phyloP scores from a whole-genome alignment of 306 rosid genomes.

The Prosopis cineraria region DNA sequence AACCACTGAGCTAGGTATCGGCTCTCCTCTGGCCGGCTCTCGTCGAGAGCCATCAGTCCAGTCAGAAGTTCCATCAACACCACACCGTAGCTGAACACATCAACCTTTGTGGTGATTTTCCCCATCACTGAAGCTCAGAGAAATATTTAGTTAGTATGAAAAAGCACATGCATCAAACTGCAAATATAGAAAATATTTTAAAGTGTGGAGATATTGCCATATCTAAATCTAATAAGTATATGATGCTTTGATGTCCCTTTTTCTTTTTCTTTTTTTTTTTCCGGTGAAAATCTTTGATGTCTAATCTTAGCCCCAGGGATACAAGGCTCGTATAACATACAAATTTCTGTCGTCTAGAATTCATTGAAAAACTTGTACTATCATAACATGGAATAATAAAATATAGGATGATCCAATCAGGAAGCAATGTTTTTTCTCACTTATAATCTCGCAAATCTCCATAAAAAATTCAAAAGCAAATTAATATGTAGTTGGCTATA shows the following conservation, averaged over 20 bases:
- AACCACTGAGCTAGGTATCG: conserved; percentile 81
- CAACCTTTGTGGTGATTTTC: conserved; percentile 78
- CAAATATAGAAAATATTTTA: neutral
- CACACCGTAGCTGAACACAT: conserved; percentile 82
- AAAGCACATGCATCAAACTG: conserved; percentile 2
- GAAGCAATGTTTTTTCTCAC: neutral
- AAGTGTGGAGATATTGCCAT: neutral
- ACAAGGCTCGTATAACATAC: conserved; percentile 7
- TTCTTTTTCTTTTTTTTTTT: too few relatives aligned
- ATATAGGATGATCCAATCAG: neutral
- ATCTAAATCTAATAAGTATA: conserved; percentile 3
- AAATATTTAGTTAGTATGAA: conserved; percentile 15
- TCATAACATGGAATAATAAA: neutral
- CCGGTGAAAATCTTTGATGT: too few relatives aligned
- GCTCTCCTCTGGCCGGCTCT: conserved; percentile 75
- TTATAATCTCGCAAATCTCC: neutral
- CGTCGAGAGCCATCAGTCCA: conserved; percentile 77
- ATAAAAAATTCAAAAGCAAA: neutral
- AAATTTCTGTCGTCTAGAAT: neutral
- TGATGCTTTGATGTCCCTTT: neutral
- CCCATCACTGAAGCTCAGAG: conserved; percentile 71
- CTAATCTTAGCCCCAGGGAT: neutral
- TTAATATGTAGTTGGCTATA: neutral
- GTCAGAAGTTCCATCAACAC: conserved; percentile 83
- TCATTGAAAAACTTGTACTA: neutral